Evolutionary conservation across 176 grass and related monocot genomes (phyloP).

Genomic region (Ananas comosus): DNA sequence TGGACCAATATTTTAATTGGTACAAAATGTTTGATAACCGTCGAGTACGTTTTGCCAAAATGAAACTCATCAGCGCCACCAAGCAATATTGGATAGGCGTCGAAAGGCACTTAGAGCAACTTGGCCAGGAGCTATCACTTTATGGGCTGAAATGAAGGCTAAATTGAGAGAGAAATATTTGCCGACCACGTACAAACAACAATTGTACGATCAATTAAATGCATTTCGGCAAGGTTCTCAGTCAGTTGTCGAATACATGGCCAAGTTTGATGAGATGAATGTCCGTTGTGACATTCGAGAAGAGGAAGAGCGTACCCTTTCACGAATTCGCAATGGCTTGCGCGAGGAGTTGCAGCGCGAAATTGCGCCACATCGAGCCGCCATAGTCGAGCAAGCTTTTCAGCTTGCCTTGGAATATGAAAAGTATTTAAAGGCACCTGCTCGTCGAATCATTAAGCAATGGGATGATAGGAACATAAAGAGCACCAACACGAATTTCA

Average conservation of each 20-base stretch:
- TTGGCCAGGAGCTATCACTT: neutral
- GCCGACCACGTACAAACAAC: neutral
- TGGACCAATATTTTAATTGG: too few relatives aligned
- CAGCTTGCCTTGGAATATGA: too few relatives aligned
- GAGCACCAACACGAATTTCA: neutral
- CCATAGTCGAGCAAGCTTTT: too few relatives aligned
- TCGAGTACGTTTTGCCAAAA: too few relatives aligned
- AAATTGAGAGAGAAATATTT: neutral
- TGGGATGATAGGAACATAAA: neutral
- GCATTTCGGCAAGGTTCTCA: neutral
- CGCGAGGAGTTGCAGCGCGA: too few relatives aligned
- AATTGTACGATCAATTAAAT: neutral
- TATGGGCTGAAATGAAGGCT: too few relatives aligned
- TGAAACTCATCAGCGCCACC: too few relatives aligned
- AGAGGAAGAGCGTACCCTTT: too few relatives aligned
- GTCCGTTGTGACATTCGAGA: neutral
- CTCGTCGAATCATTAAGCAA: neutral
- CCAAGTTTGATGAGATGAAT: neutral
- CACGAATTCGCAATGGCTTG: too few relatives aligned
- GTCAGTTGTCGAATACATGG: neutral
- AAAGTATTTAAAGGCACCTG: neutral
- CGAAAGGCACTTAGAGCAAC: neutral
- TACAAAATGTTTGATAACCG: too few relatives aligned
- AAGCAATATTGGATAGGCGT: too few relatives aligned
- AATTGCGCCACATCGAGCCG: too few relatives aligned